phyloP scores from a whole-genome alignment of 345 rosid genomes.

The Citrus unshiu region DNA sequence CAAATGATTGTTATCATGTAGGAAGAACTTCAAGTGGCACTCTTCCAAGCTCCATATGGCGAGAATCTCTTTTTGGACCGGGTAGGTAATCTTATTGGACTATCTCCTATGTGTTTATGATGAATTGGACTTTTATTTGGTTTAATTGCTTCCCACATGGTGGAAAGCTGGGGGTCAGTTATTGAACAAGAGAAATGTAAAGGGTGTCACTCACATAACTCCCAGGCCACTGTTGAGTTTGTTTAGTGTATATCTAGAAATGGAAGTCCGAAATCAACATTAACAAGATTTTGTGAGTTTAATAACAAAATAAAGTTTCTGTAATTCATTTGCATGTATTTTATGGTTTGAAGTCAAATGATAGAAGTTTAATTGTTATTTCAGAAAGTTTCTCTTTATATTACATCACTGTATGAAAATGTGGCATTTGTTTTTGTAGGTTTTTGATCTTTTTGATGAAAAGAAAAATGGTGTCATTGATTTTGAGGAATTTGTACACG shows the following conservation, averaged over 20 bases:
- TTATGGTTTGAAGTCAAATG: neutral
- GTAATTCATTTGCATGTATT: neutral
- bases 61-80: constrained; percentile 85
- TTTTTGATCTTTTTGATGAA: constrained; percentile 80
- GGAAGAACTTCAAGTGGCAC: constrained; percentile 88
- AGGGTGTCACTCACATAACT: neutral
- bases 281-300: neutral
- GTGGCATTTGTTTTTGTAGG: constrained; percentile 28
- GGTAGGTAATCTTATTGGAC: constrained; percentile 58
- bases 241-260: neutral
- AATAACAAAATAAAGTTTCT: neutral
- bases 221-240: neutral
- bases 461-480: constrained; percentile 86
- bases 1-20: constrained; percentile 21
- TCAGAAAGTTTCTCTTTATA: neutral
- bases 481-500: constrained; percentile 78
- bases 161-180: neutral
- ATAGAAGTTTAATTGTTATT: neutral
- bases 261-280: neutral
- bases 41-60: constrained; percentile 51
- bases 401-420: neutral
- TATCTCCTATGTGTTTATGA: neutral
- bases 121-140: neutral
- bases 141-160: neutral
- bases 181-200: neutral